Evolutionary conservation across 2,329 filamentous ascomycete species (phyloP).

Genomic region (Botrytis porri): DNA sequence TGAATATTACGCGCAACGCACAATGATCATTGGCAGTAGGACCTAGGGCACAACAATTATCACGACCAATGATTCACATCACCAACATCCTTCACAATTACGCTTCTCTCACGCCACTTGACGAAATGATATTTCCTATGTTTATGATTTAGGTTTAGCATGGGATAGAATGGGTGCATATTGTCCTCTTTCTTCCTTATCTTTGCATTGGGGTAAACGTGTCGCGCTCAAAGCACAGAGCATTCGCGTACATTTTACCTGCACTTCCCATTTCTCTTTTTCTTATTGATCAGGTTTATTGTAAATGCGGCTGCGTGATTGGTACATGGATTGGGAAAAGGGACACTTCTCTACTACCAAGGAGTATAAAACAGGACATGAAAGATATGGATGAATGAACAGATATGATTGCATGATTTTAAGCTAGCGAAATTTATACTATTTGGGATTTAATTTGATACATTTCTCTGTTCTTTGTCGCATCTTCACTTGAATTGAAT

Average conservation of each 20-base stretch:
- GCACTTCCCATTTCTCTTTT: neutral
- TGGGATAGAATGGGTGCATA: neutral
- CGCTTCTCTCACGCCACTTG: neutral
- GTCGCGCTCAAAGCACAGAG: neutral
- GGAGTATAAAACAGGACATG: neutral
- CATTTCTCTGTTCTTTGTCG: neutral
- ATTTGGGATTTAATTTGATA: neutral
- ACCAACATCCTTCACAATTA: neutral
- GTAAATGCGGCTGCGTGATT: neutral
- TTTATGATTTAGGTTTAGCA: neutral
- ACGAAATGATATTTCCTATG: neutral
- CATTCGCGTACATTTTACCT: neutral
- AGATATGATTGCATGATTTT: neutral
- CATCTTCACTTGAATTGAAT: neutral
- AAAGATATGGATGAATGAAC: constrained; percentile 4
- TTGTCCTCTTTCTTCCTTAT: neutral
- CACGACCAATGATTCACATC: neutral
- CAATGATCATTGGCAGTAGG: neutral
- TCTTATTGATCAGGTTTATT: neutral
- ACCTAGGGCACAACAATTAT: neutral
- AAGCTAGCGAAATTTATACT: neutral
- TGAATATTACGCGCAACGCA: neutral
- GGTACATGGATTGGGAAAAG: neutral
- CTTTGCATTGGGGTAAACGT: neutral
- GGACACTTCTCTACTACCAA: neutral